Evolutionary conservation across 192 early-diverging fungal genomes (phyloP), one percentile per base, ranked within the genome.

Genomic region (Chytriomyces sp.): DNA sequence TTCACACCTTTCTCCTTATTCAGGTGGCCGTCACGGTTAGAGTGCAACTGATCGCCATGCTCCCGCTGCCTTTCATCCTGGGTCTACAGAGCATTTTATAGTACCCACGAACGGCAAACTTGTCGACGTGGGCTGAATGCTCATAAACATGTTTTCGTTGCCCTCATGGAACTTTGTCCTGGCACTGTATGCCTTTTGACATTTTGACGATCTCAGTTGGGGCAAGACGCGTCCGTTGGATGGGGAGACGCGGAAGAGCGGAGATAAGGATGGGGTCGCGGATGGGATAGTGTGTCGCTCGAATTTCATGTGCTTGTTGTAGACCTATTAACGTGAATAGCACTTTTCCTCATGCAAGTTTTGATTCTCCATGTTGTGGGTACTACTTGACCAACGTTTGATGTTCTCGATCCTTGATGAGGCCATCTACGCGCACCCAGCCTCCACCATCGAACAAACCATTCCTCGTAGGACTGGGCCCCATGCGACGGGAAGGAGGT

Each of bases 161-260:
- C 96, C 96, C 30, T 78, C 97, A 39, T 98, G 95, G 95, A 98
- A 97, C 76, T 90, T 97, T 39, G 84, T 96, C 33, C 84, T 98
- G 39, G 95, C 96, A 1, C 68, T 88, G 4, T 98, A 98, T 54
- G 79, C 83, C 32, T 89, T 88, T 69, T 89, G 87, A 86, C 81
- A 89, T 73, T 88, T 89, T 75, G 87, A 88, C 75, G 87, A 88
- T 64, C 88, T 88, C 69, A 80, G 74, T 22, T 88, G 87, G 87
- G 87, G 87, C 25, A 62, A 88, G 40, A 88, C 87, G 33, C 80
- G 87, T 5, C 78, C 77, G 64, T 82, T 88, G 1, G 76, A 77
- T 25, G 86, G 86, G 5, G 84, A 81, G 63, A 70, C 32, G 12
- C 55, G 7, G 3, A 75, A 66, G 26, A 69, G 71, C 1, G 81